Evolutionary conservation across 441 rosid genomes (phyloP), one percentile per base, ranked within the genome.

Genomic region (Pelargonium fulgidum): DNA sequence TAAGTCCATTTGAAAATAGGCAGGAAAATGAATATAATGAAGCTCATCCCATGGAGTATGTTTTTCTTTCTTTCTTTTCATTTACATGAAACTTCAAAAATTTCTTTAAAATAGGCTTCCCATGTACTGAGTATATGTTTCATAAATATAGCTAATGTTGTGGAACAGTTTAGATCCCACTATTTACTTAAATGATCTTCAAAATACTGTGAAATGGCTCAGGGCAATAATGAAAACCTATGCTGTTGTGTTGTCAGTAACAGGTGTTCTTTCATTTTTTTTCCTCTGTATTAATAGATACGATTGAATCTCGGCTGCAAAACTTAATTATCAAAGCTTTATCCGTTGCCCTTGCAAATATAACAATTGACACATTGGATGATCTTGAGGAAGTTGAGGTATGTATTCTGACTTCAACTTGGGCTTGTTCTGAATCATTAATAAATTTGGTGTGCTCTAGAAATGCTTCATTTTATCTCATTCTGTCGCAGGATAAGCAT

Each of bases 361-460:
- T 92, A 76, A 70, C 77, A 11, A 64, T 92, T 12, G 86, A 87
- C 50, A 29, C 76, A 45, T 78, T 86, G 59, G 86, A 84, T 67
- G 82, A 79, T 84, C 84, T 84, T 69, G 88, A 80, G 54, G 84
- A 85, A 68, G 69, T 89, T 79, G 98, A 95, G 99, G 99, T 92
- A 81, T 42, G 71, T 63, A 19, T 48, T 36, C 64, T 59, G 19
- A 69, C 17, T 73, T 59, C 65, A 54, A 74, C 47, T 10, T 45
- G 10, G 36, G 13, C 65, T 39, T 68, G 3, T 17, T 61, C 54
- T 48, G 59, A 68, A 26, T 69, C 17, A 16, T 39, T 62, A 70
- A 17, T 65, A 64, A 39, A 33, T 44, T 52, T 12, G 19, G 2
- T 62, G 17, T 58, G 20, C 29, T 58, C 3, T 19, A 10, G 44